A percentile compares a stretch with the other conserved stretches of the same genome.
phyloP scores from a whole-genome alignment of 805 yeast genomes.

The Brettanomyces nanus region DNA sequence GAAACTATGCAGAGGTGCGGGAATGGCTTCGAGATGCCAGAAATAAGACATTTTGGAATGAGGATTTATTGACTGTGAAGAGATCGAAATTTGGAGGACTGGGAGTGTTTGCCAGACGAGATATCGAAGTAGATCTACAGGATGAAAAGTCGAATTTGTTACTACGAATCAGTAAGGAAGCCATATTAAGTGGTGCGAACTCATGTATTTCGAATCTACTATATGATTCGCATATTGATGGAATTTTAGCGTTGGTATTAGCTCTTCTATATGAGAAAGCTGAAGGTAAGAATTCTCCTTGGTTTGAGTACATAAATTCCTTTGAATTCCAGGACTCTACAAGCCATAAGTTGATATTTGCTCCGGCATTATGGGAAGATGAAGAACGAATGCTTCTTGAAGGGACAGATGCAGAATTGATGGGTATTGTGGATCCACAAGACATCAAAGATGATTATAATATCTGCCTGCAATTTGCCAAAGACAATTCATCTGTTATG shows the following conservation, averaged over 20 bases:
- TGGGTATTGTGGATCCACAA: slow-evolving; percentile 47
- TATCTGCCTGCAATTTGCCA: slow-evolving; percentile 36
- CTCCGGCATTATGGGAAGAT: slow-evolving; percentile 61
- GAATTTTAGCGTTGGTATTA: slow-evolving; percentile 58
- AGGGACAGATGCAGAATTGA: slow-evolving; percentile 55
- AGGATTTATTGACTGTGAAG: slow-evolving; percentile 34
- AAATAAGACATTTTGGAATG: slow-evolving; percentile 48
- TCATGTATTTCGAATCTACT: slow-evolving; percentile 60
- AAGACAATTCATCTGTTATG: slow-evolving; percentile 20
- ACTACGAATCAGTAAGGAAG: slow-evolving; percentile 53
- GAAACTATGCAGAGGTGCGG: slow-evolving; percentile 24
- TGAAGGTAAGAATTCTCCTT: slow-evolving; percentile 61
- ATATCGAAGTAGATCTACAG: slow-evolving; percentile 30
- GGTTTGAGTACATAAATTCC: slow-evolving; percentile 59
- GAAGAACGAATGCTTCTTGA: slow-evolving; percentile 36
- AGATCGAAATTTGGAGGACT: slow-evolving; percentile 52
- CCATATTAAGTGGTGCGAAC: slow-evolving; percentile 50
- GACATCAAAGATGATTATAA: slow-evolving; percentile 35
- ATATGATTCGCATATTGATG: slow-evolving; percentile 49
- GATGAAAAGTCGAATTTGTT: slow-evolving; percentile 26
- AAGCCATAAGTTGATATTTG: slow-evolving; percentile 30
- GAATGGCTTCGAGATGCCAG: slow-evolving; percentile 43
- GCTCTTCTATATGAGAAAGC: slow-evolving; percentile 67
- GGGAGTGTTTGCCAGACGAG: slow-evolving; percentile 58
- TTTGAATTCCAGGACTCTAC: slow-evolving; percentile 28